phyloP scores from a whole-genome alignment of 192 early-diverging fungal genomes.

The Podila minutissima region DNA sequence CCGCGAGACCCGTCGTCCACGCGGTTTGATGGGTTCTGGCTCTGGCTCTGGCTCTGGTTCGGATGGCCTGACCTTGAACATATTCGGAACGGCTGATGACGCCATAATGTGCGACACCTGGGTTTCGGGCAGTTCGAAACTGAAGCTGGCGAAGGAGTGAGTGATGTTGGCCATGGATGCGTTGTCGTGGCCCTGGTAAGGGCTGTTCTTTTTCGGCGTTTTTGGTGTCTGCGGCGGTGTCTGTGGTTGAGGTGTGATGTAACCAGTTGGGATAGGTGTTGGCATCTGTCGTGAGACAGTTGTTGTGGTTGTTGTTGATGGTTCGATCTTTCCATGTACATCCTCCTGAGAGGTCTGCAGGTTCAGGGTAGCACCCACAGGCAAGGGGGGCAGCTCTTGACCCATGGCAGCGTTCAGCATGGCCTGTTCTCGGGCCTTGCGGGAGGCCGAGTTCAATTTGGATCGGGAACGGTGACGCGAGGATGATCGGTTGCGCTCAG shows the following conservation, averaged over 20 bases:
- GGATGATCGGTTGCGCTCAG: constrained; percentile 26
- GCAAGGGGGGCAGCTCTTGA: constrained; percentile 6
- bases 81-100: constrained; percentile 20
- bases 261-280: not conserved
- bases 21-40: not conserved
- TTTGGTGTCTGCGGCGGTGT: not conserved
- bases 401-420: constrained; percentile 23
- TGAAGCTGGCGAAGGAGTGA: constrained; percentile 33
- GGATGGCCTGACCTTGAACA: constrained; percentile 28
- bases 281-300: not conserved
- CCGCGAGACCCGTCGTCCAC: constrained; percentile 18
- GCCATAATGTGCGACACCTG: constrained; percentile 26
- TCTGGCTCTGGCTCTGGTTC: no score
- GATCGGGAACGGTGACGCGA: constrained; percentile 18
- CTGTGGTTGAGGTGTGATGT: constrained; percentile 2
- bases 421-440: constrained; percentile 32
- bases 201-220: constrained; percentile 18
- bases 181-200: constrained; percentile 35
- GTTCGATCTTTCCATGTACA: constrained; percentile 19
- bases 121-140: constrained; percentile 33
- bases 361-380: not conserved
- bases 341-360: constrained; percentile 13
- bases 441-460: constrained; percentile 18
- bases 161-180: constrained; percentile 43
- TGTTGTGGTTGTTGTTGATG: not conserved